A percentile compares a stretch with the other conserved stretches of the same genome.
phyloP scores from a whole-genome alignment of 2,329 filamentous ascomycete genomes.

The Penicillium sp. region DNA sequence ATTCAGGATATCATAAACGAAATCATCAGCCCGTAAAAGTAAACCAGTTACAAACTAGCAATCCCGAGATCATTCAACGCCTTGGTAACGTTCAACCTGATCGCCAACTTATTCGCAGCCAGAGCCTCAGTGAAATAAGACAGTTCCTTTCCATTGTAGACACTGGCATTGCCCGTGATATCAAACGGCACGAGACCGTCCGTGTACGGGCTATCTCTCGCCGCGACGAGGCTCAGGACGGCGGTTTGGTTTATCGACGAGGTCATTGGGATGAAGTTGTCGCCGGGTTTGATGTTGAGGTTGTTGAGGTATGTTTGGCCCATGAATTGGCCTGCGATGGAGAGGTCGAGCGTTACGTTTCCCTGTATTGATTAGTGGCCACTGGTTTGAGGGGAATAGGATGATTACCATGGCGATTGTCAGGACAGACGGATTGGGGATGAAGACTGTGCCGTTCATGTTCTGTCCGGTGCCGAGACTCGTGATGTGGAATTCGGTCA shows the following conservation, averaged over 20 bases:
- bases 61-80: slow-evolving; percentile 24
- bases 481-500: slow-evolving; percentile 46
- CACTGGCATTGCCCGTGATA: slow-evolving; percentile 47
- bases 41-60: neutral
- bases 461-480: slow-evolving; percentile 46
- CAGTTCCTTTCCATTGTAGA: slow-evolving; percentile 48
- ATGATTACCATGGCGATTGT: slow-evolving; percentile 47
- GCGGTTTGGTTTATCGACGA: slow-evolving; percentile 45
- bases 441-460: slow-evolving; percentile 50
- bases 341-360: slow-evolving; percentile 53
- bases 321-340: slow-evolving; percentile 45
- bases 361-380: slow-evolving; percentile 35
- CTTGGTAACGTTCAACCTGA: slow-evolving; percentile 44
- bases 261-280: slow-evolving; percentile 50
- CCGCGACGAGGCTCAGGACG: slow-evolving; percentile 27
- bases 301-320: slow-evolving; percentile 49
- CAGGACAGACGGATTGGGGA: slow-evolving; percentile 58
- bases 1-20: too few relatives aligned
- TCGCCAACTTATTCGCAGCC: slow-evolving; percentile 41
- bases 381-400: neutral
- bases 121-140: slow-evolving; percentile 53
- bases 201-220: slow-evolving; percentile 34
- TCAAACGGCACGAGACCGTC: slow-evolving; percentile 49
- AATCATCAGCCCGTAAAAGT: too few relatives aligned
- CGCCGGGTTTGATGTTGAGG: slow-evolving; percentile 51